Base-by-base conservation (phyloP, 1,284 basidiomycete species). In the Apiotrichum domesticum region DNA sequence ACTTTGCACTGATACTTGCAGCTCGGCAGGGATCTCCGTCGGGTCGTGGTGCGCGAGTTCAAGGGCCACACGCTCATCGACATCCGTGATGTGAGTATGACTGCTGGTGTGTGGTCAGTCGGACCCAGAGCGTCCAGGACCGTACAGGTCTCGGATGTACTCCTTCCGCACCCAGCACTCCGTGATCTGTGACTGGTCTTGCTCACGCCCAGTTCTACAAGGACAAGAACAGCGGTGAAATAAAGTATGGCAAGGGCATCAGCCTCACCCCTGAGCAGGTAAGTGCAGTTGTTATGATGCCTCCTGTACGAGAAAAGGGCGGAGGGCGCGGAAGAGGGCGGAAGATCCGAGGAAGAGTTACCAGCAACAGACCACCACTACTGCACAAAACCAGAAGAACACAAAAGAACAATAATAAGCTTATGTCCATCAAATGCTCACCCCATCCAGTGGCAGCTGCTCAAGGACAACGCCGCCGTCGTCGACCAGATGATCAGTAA, bases 161-260 rank as follows among this genome's bases (percentile, higher is more conserved):
- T 29, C 29, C 3, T 29, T 29, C 29, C 29, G 29, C 29, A 29
- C 29, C 29, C 29, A 29, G 29, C 29, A 29, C 29, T 29, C 29
- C 29, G 29, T 29, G 29, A 29, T 3, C 3, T 29, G 29, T 29
- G 29, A 29, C 29, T 29, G 3, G 3, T 29, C 29, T 3, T 29
- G 3, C 29, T 29, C 29, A 29, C 29, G 29, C 29, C 29, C 57
- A 71, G 73, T 90, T 80, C 66, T 92, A 87, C 65, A 82, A 76
- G 3, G 77, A 80, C 51, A 82, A 82, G 63, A 44, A 43, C 4
- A 61, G 63, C 1, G 80, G 82, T 4, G 81, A 85, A n/a, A 80
- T 84, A 60, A 88, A 87, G 62, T 89, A 89, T 0, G 87, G 88
- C 0, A 86, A 87, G 73, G 89, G 89, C 6, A 86, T 92, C 55